Evolutionary conservation across 805 yeast species (phyloP), one percentile per base, ranked within the genome.

Genomic region (Candida oleophila): DNA sequence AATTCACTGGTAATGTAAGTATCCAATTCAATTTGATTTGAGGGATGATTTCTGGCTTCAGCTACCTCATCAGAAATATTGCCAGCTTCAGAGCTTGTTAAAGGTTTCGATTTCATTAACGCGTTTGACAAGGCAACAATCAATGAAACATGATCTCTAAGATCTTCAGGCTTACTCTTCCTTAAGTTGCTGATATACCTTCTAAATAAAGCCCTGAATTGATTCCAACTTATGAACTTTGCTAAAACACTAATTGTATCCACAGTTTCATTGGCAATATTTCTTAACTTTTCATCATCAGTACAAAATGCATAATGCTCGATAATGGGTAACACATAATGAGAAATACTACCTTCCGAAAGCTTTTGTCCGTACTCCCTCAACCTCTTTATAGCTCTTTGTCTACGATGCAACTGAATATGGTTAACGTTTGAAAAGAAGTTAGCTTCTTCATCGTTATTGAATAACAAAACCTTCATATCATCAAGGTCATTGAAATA

Each of bases 351-450:
- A 33, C 70, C 66, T 21, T 79, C 79, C 0, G 78, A 64, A 4
- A 91, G 63, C 4, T 69, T 52, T 18, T 62, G 48, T 4, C 81
- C 77, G 38, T 74, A 56, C 3, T 73, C 81, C 9, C 76, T 75
- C 22, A 91, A 65, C 48, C 87, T 76, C 56, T 81, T 77, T 19
- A 92, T 74, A 0, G 98, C 96, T 56, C 90, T 77, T 62, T 87
- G 90, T 55, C 97, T 85, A 67, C 96, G 81, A 58, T 85, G 89
- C 8, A 85, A 56, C 68, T 92, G 99, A 33, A 92, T 82, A 62
- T 92, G 97, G 49, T 76, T 77, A 41, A 94, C 74, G 55, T 90
- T 89, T 38, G 68, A 61, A 65, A 89, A 89, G 59, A 89, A 87
- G 63, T 89, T 84, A 3, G 89, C 86, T 55, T 90, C 97, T 33